Base-by-base conservation (phyloP, 805 yeast species). In the Ogataea minuta region DNA sequence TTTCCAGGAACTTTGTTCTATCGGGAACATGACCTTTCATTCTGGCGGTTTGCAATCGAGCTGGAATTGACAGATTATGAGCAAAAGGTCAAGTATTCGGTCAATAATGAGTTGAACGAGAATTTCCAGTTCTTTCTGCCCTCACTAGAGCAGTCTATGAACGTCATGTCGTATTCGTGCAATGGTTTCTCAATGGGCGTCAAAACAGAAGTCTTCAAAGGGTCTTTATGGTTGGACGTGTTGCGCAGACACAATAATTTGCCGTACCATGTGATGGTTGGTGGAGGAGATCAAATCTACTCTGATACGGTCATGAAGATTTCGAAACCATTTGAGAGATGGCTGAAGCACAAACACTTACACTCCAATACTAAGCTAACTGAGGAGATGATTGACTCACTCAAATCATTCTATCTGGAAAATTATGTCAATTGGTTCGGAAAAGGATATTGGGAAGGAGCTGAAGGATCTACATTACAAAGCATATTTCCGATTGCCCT, bases 251-350 rank as follows among this genome's bases (percentile, higher is more conserved):
- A 91, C 56, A 60, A 67, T 12, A 51, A 60, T 6, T 67, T 71
- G 27, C 76, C 75, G 27, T 87, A 87, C 63, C 96, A 91, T 60
- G 97, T 88, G 4, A 90, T 91, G 95, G 68, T 93, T 20, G 98
- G 98, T 20, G 98, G 98, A 36, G 99, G 99, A 23, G 99, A 91
- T 63, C 99, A 91, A 64, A 74, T 91, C 35, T 91, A 91, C 60
- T 79, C 90, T 36, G 99, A 91, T 63, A 71, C 87, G 1, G 79
- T 91, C 50, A 84, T 83, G 59, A 48, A 71, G 14, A 68, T 76
- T 14, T 77, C 82, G 11, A 55, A 71, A 33, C 63, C 68, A 21
- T 76, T 84, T 50, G 59, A 71, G 44, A 59, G 75, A 21, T 89
- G 97, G 96, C 59, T 77, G 20, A 56, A 68, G 20, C 79, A 77